phyloP scores from a whole-genome alignment of 208 protist genomes.

The Leishmania guyanensis region DNA sequence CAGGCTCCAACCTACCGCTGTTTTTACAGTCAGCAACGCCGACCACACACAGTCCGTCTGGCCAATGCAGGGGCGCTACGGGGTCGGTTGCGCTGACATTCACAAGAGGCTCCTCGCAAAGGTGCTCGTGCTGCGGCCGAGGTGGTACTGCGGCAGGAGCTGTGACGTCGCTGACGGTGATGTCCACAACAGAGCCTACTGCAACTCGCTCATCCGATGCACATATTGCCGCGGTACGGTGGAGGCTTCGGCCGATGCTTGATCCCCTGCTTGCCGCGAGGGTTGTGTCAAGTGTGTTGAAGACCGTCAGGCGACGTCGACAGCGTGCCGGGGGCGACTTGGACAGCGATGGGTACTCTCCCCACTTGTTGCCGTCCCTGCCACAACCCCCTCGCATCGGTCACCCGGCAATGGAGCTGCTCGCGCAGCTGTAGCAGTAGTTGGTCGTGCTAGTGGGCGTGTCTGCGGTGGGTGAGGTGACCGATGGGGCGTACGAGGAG shows the following conservation, averaged over 20 bases:
- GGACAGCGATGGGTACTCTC: neutral
- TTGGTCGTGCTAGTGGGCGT: constrained; percentile 20
- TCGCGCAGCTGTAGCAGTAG: constrained; percentile 13
- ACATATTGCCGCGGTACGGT: neutral
- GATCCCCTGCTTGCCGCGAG: neutral
- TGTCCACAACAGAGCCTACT: neutral
- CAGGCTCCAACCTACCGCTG: neutral
- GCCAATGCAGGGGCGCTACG: neutral
- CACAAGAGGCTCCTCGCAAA: neutral
- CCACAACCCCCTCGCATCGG: neutral
- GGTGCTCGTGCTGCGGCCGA: neutral
- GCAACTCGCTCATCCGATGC: neutral
- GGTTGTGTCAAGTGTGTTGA: neutral
- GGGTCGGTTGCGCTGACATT: neutral
- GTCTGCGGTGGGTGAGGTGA: neutral
- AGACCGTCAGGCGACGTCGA: constrained; percentile 5
- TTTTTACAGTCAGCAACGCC: neutral
- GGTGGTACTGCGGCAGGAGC: neutral
- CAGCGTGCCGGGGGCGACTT: constrained; percentile 12
- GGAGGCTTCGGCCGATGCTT: neutral
- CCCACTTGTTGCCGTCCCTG: neutral
- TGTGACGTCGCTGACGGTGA: neutral
- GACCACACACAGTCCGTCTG: neutral
- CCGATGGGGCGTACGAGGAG: constrained; percentile 14
- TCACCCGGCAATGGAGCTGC: constrained; percentile 7